Percentiles rank a stretch among this genome's conserved stretches.
phyloP scores from a whole-genome alignment of 495 filamentous ascomycete genomes.

The Annulohypoxylon nitens region DNA sequence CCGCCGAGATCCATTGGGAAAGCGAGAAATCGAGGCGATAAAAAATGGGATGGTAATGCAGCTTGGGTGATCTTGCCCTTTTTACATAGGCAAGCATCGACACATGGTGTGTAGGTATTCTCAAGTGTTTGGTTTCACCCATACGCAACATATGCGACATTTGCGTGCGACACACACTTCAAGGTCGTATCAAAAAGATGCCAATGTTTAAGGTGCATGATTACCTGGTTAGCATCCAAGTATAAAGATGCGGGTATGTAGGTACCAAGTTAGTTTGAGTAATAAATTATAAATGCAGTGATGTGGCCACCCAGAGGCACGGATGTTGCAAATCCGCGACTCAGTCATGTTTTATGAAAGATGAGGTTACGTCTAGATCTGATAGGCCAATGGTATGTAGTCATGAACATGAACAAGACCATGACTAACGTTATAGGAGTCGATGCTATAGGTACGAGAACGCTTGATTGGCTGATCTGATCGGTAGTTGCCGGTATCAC shows the following conservation, averaged over 20 bases:
- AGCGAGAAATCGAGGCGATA: slow-evolving; percentile 48
- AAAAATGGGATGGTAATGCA: slow-evolving; percentile 51
- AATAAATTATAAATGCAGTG: slow-evolving; percentile 9
- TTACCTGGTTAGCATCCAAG: too few species aligned
- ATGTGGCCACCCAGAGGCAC: slow-evolving; percentile 1
- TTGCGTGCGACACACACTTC: not conserved
- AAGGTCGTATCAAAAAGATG: not conserved
- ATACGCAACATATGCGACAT: not conserved
- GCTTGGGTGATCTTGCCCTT: slow-evolving; percentile 9
- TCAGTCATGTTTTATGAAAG: not conserved
- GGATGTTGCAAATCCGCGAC: not conserved
- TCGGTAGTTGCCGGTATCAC: not conserved
- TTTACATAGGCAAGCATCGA: not conserved
- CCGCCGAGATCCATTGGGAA: slow-evolving; percentile 47
- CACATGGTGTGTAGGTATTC: not conserved
- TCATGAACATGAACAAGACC: too few species aligned
- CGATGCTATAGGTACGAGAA: not conserved
- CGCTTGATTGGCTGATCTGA: not conserved
- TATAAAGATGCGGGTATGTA: too few species aligned
- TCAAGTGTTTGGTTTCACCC: not conserved
- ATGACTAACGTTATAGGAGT: not conserved
- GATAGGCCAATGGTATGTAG: too few species aligned
- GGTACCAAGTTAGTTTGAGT: not conserved
- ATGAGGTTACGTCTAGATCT: not conserved
- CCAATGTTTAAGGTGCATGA: not conserved